Conservation (phyloP, 78 protist genomes). For the Dictyostelium purpureum region DNA sequence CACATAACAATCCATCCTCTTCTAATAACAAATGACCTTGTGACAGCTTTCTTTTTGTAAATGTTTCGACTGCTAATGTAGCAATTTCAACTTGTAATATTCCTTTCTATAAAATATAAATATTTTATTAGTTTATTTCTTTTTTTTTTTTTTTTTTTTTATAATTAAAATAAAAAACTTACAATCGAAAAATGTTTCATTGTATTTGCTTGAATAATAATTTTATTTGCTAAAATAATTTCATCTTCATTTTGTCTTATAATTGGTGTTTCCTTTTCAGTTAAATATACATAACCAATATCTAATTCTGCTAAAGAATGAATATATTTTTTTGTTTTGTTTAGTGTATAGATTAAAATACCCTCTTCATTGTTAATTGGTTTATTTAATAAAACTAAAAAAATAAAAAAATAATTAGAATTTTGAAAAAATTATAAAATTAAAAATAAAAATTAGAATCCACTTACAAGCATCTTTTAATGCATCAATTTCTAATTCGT, state of each 20-base stretch:
- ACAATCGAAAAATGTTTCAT: slow-evolving; percentile 55
- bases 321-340: slow-evolving; percentile 64
- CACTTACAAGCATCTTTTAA: slow-evolving; percentile 52
- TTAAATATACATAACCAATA: slow-evolving; percentile 56
- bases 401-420: background rate
- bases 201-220: slow-evolving; percentile 73
- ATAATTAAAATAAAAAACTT: background rate
- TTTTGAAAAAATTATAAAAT: background rate
- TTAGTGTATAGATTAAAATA: slow-evolving; percentile 38
- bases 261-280: slow-evolving; percentile 59
- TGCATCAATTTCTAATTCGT: slow-evolving; percentile 65
- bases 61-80: slow-evolving; percentile 43
- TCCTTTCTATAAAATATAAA: slow-evolving; percentile 57
- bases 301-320: slow-evolving; percentile 53
- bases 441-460: background rate
- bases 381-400: slow-evolving; percentile 34
- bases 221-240: slow-evolving; percentile 46
- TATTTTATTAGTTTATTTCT: too few species aligned
- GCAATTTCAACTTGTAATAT: slow-evolving; percentile 38
- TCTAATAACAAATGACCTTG: slow-evolving; percentile 65
- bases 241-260: slow-evolving; percentile 71
- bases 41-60: slow-evolving; percentile 63
- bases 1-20: slow-evolving; percentile 65
- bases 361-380: slow-evolving; percentile 72
- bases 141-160: too few species aligned